Evolutionary conservation across 768 basidiomycete species (phyloP).

Genomic region (Amanita rubescens): DNA sequence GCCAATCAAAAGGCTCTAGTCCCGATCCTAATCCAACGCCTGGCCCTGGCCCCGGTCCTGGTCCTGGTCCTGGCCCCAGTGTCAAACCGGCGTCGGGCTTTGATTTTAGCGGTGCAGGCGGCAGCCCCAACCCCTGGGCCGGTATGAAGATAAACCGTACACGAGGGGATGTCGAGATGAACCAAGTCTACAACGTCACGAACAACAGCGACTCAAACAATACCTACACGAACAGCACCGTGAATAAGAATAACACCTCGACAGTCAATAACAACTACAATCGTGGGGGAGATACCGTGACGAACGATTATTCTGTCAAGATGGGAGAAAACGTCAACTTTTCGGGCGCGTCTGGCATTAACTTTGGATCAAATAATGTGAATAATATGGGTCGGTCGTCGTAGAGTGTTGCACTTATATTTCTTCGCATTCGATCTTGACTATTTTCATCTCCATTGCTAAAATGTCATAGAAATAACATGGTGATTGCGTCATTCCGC

Average conservation of each 20-base stretch:
- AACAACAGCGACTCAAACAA: not conserved
- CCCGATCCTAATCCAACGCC: not conserved
- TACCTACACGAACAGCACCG: not conserved
- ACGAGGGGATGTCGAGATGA: not conserved
- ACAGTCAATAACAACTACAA: not conserved
- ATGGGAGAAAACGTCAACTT: not conserved
- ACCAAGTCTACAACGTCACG: not conserved
- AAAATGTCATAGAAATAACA: too few species aligned
- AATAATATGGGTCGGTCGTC: not conserved
- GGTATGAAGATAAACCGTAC: not conserved
- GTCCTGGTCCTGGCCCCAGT: too few species aligned
- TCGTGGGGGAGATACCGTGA: not conserved
- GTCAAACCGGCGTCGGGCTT: too few species aligned
- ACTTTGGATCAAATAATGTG: not conserved
- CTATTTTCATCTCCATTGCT: too few species aligned
- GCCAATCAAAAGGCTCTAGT: too few species aligned
- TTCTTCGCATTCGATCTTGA: too few species aligned
- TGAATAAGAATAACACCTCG: not conserved
- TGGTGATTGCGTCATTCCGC: too few species aligned
- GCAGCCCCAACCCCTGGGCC: too few species aligned
- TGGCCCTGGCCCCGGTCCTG: not conserved
- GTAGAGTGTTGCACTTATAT: not conserved
- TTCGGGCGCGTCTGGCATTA: not conserved
- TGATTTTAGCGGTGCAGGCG: too few species aligned
- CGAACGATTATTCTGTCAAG: not conserved